phyloP scores from a whole-genome alignment of 2,329 filamentous ascomycete species.

The Trematosphaeria pertusa region DNA sequence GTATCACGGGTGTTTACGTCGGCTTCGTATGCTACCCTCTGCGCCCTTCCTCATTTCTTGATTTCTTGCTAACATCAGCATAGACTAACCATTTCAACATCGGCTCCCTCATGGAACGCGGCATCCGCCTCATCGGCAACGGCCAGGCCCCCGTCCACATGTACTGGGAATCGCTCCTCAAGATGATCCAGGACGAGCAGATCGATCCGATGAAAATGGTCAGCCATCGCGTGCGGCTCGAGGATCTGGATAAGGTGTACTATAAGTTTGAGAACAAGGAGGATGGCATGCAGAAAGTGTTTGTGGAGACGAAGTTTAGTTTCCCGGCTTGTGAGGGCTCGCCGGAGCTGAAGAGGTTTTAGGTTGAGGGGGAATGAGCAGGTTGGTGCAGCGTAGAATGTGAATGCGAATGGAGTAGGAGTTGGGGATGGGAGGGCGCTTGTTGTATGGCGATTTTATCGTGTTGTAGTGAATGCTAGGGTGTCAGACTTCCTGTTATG shows the following conservation, averaged over 20 bases:
- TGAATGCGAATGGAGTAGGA: too few relatives aligned
- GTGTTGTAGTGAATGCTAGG: too few relatives aligned
- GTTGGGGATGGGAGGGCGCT: too few relatives aligned
- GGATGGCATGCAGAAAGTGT: slow-evolving; percentile 83
- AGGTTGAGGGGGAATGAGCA: neutral
- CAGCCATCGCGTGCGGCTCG: slow-evolving; percentile 70
- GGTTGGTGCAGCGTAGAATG: too few relatives aligned
- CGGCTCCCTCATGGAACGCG: slow-evolving; percentile 83
- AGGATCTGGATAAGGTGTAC: slow-evolving; percentile 60
- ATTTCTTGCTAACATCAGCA: slow-evolving; percentile 14
- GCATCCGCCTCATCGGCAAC: slow-evolving; percentile 77
- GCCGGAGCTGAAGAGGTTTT: slow-evolving; percentile 59
- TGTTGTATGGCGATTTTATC: too few relatives aligned
- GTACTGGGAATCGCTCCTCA: slow-evolving; percentile 82
- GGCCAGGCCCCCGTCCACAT: slow-evolving; percentile 77
- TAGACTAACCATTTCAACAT: slow-evolving; percentile 84
- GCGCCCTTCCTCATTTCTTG: neutral
- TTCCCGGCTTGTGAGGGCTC: slow-evolving; percentile 57
- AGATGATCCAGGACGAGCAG: slow-evolving; percentile 69
- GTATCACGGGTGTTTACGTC: slow-evolving; percentile 76
- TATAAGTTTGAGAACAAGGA: slow-evolving; percentile 72
- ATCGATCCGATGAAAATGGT: slow-evolving; percentile 83
- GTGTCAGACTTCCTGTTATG: too few relatives aligned
- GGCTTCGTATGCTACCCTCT: slow-evolving; percentile 58
- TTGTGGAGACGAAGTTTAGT: slow-evolving; percentile 66